Evolutionary conservation across 148 eudicot species (phyloP), one percentile per base, ranked within the genome.

Genomic region (Rhododendron mucronatum): DNA sequence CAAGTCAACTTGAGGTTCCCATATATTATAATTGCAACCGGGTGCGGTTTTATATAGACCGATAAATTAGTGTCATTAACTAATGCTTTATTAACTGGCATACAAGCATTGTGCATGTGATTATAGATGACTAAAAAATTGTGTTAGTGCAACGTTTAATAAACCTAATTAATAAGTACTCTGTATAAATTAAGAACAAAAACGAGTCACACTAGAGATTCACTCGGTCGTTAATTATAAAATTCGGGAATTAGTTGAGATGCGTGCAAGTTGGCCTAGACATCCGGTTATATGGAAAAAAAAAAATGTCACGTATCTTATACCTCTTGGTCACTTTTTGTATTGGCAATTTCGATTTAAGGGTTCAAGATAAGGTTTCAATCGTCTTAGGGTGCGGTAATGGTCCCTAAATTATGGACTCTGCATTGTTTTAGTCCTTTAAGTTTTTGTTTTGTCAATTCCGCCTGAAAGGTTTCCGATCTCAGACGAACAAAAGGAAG

Each of bases 191-290:
- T 30, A 30, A 30, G 61, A 55, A 55, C 21, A 55, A 55, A 55
- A 3, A 18, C 61, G 21, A 16, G 61, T 53, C 59, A 53, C 55
- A 3, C 3, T 51, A 14, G 57, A 51, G 16, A 16, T 51, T 51
- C 1, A 44, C 47, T 44, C 8, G 47, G 1, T 44, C 8, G 11
- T 47, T 47, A 8, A 47, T 47, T 9, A 0, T 12, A 47, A 1
- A 47, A 47, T 9, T 47, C 50, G 0, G 0, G 0, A 47, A 47
- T 47, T 47, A 47, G 50, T 53, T 13, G 16, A 53, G 57, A 0
- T 53, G 4, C 4, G 0, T 3, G 4, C 1, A 55, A 55, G 7
- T 4, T 55, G 21, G 23, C 0, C 0, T 0, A 0, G 7, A 16
- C 0, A 16, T 0, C 0, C 1, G 23, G 7, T 55, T 55, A 55